Evolutionary conservation across 1,139 yeast species (phyloP).

Genomic region (Blastobotrys serpentis): DNA sequence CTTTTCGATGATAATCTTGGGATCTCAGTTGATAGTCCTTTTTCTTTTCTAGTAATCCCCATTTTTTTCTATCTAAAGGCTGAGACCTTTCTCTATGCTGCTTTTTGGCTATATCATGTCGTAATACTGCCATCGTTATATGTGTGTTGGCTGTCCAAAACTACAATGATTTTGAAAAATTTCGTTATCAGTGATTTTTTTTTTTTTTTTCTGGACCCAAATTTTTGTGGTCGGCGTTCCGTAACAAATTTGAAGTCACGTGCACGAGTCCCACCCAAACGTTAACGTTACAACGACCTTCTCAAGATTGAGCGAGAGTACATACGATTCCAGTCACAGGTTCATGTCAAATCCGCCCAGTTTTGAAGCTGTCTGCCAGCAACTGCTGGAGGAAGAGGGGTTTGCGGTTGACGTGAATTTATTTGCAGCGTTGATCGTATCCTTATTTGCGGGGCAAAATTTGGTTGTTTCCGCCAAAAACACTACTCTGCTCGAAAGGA

Average conservation of each 20-base stretch:
- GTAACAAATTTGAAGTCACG: no score
- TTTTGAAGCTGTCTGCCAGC: conserved; percentile 16
- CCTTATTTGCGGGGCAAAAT: conserved; percentile 29
- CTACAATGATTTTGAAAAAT: no score
- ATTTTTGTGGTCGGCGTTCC: no score
- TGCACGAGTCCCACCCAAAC: background rate
- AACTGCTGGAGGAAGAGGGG: conserved; percentile 10
- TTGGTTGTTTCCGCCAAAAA: conserved; percentile 29
- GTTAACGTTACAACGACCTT: no score
- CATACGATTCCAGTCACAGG: no score
- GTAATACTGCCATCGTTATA: conserved; percentile 76
- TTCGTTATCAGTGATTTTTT: background rate
- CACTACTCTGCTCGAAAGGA: conserved; percentile 13
- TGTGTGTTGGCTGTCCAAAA: no score
- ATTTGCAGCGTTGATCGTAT: conserved; percentile 25
- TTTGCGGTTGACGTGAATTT: conserved; percentile 22
- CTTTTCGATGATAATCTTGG: conserved; percentile 82
- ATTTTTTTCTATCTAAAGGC: conserved; percentile 65
- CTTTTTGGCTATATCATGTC: conserved; percentile 89
- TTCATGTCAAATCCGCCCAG: conserved; percentile 2
- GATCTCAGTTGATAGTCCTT: conserved; percentile 91
- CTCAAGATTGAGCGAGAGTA: no score
- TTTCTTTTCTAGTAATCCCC: conserved; percentile 89
- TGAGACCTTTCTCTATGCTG: conserved; percentile 95
- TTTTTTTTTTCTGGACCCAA: conserved; percentile 6